Percentiles rank a stretch among this genome's conserved stretches.
These are phyloP conservation scores for Eragrostis nindensis DNA, from an alignment of 176 grass and related monocot species.

Conservation along the genomic window DNA sequence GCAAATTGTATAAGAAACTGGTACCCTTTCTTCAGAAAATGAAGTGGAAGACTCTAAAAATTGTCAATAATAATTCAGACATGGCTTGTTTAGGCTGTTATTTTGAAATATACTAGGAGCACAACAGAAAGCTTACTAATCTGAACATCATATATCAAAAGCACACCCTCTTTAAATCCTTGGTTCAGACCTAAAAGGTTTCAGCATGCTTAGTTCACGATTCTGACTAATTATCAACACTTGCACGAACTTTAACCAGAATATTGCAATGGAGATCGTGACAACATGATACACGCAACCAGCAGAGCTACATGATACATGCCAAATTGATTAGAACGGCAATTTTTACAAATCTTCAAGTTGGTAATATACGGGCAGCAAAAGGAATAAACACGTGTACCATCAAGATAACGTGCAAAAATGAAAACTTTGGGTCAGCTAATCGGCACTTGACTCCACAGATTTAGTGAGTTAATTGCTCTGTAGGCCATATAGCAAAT, in stretches of 20 bases:
- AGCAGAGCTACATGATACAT: no score
- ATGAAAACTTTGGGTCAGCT: no score
- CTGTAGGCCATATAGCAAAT: background rate
- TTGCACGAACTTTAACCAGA: background rate
- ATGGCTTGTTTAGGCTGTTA: constrained; percentile 7
- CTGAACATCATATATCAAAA: background rate
- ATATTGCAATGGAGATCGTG: background rate
- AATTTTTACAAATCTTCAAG: no score
- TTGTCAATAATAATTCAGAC: no score
- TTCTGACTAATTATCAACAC: background rate
- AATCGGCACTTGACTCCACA: background rate
- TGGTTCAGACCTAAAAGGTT: background rate
- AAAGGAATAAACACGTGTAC: background rate
- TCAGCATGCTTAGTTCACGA: background rate
- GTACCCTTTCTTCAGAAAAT: background rate
- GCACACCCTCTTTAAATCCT: background rate
- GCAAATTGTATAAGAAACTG: background rate
- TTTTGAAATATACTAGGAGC: background rate
- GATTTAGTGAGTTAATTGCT: background rate
- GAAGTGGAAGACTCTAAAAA: no score
- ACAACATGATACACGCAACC: background rate
- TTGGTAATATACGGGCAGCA: background rate
- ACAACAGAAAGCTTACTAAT: background rate
- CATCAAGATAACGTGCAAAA: background rate
- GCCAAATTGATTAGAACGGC: no score